Conservation (phyloP, 768 basidiomycete genomes). For the Calocera viscosa region DNA sequence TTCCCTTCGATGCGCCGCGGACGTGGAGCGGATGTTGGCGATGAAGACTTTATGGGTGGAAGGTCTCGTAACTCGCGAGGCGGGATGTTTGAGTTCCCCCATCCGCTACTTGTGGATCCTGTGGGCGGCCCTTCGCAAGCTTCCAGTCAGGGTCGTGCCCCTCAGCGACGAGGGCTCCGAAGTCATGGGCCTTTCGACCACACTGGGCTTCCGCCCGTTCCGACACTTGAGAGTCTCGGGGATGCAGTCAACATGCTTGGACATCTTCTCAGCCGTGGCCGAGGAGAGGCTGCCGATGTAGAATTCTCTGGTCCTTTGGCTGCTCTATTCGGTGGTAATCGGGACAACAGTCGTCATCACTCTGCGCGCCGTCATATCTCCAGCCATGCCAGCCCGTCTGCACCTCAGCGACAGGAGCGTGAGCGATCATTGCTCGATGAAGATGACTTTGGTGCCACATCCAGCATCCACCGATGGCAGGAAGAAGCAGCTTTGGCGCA, state of each 20-base stretch:
- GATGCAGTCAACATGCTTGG: constrained; percentile 4
- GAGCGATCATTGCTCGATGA: constrained; percentile 28
- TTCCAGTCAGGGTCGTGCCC: constrained; percentile 13
- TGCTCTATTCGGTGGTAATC: background rate
- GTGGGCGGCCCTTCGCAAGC: constrained; percentile 27
- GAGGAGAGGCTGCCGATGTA: background rate
- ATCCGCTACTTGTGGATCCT: constrained; percentile 64
- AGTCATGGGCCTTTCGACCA: constrained; percentile 23
- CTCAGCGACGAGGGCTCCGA: constrained; percentile 38
- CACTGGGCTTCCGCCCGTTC: constrained; percentile 24
- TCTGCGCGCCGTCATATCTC: constrained; percentile 10
- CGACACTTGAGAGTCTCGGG: constrained; percentile 24
- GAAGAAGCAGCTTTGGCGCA: constrained; percentile 78
- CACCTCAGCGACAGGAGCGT: background rate
- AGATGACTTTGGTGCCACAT: constrained; percentile 61
- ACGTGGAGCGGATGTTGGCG: constrained; percentile 27
- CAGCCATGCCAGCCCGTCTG: constrained; percentile 6
- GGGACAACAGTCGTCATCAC: background rate
- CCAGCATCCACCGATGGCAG: constrained; percentile 76
- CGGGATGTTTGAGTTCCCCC: constrained; percentile 40
- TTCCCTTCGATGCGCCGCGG: background rate
- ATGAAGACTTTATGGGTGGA: constrained; percentile 52
- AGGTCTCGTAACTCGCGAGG: constrained; percentile 22
- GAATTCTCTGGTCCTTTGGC: background rate
- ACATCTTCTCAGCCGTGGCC: background rate